These are phyloP conservation scores for Penicillium sp. DNA, from an alignment of 2,329 filamentous ascomycete species.

Conservation along the genomic window DNA sequence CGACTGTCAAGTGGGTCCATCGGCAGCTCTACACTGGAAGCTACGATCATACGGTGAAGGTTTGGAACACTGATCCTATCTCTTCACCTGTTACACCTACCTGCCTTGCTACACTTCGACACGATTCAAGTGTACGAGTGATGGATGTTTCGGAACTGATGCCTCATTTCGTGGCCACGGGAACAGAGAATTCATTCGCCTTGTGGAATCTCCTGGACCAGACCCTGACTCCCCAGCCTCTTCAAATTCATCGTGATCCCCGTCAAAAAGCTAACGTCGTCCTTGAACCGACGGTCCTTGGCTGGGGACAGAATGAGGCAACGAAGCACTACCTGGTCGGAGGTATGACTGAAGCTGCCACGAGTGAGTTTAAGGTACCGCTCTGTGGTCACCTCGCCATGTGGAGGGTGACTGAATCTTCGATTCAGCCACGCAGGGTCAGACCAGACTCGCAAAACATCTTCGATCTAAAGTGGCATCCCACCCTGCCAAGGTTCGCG, in stretches of 20 bases:
- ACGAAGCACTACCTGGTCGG: slow-evolving; percentile 57
- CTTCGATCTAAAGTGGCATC: slow-evolving; percentile 66
- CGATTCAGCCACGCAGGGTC: slow-evolving; percentile 46
- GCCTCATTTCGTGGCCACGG: slow-evolving; percentile 56
- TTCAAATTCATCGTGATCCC: slow-evolving; percentile 34
- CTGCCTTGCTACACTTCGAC: slow-evolving; percentile 48
- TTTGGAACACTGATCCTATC: slow-evolving; percentile 57
- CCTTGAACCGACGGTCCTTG: slow-evolving; percentile 54
- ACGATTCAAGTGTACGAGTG: slow-evolving; percentile 58
- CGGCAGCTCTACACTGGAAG: slow-evolving; percentile 60
- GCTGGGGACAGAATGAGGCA: slow-evolving; percentile 52
- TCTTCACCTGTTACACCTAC: slow-evolving; percentile 18
- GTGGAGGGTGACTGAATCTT: slow-evolving; percentile 57
- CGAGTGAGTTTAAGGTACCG: slow-evolving; percentile 33
- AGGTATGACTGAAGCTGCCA: slow-evolving; percentile 58
- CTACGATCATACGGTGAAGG: slow-evolving; percentile 61
- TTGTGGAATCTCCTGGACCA: slow-evolving; percentile 46
- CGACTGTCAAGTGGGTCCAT: slow-evolving; percentile 59
- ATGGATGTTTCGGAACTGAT: slow-evolving; percentile 54
- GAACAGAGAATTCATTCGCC: slow-evolving; percentile 43
- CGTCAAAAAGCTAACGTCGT: slow-evolving; percentile 40
- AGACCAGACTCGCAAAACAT: slow-evolving; percentile 58
- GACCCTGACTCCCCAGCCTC: slow-evolving; percentile 30
- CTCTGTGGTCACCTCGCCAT: slow-evolving; percentile 60
- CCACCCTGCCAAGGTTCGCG: slow-evolving; percentile 56